Conservation (phyloP, 192 early-diverging fungal species). For the Coemansia sp. region DNA sequence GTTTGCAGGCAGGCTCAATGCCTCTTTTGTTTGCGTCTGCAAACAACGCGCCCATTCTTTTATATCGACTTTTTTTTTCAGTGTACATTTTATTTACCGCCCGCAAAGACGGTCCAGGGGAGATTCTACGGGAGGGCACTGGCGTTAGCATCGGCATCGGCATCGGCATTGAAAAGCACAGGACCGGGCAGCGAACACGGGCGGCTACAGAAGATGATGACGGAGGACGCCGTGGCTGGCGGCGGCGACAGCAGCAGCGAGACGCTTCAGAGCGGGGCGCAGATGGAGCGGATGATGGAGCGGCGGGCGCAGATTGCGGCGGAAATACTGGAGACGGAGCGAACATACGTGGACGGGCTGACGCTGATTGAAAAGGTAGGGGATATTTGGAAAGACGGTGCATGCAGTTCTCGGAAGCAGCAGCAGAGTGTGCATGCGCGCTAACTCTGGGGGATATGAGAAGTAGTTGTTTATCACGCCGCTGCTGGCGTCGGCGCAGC, state of each 20-base stretch:
- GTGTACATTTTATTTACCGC: background rate
- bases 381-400: background rate
- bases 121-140: too few relatives aligned
- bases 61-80: too few relatives aligned
- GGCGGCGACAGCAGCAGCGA: background rate
- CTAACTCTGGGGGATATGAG: background rate
- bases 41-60: background rate
- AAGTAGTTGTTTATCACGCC: slow-evolving; percentile 43
- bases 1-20: too few relatives aligned
- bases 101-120: too few relatives aligned
- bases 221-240: slow-evolving; percentile 11
- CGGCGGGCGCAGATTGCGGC: slow-evolving; percentile 59
- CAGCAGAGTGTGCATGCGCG: too few relatives aligned
- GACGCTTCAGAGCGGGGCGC: background rate
- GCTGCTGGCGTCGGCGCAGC: slow-evolving; percentile 42
- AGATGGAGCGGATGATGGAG: slow-evolving; percentile 8
- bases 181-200: too few relatives aligned
- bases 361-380: slow-evolving; percentile 49
- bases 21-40: slow-evolving; percentile 4
- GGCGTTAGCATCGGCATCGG: too few relatives aligned
- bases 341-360: slow-evolving; percentile 80
- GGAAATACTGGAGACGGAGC: slow-evolving; percentile 80
- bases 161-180: too few relatives aligned
- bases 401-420: background rate
- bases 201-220: slow-evolving; percentile 23